Conservation (phyloP, 163 green algal species). For the Botryococcus braunii region DNA sequence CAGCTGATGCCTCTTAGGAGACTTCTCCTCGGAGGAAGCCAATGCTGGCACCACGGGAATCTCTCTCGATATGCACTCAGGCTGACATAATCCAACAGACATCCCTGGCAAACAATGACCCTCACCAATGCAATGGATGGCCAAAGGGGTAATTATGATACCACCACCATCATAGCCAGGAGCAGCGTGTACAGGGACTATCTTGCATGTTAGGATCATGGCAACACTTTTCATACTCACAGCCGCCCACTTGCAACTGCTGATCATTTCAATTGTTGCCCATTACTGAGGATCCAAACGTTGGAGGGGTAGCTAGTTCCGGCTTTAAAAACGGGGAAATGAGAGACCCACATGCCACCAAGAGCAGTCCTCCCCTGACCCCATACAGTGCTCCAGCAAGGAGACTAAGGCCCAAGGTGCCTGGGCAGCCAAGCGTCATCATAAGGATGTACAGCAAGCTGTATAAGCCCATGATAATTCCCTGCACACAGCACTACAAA, state of each 20-base stretch:
- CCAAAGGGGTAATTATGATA: too few species aligned
- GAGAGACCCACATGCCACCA: slow-evolving; percentile 17
- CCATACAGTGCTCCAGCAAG: slow-evolving; percentile 62
- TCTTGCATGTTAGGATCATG: too few species aligned
- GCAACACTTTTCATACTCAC: background rate
- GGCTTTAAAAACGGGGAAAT: background rate
- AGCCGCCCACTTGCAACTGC: background rate
- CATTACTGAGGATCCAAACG: background rate
- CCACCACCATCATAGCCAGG: too few species aligned
- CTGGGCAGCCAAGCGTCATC: slow-evolving; percentile 69
- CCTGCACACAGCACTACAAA: too few species aligned
- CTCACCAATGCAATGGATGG: too few species aligned
- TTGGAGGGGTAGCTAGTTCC: background rate
- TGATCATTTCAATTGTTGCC: background rate
- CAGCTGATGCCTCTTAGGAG: too few species aligned
- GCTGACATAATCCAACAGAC: too few species aligned
- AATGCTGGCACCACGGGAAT: too few species aligned
- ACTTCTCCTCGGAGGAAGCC: too few species aligned
- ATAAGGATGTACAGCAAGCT: slow-evolving; percentile 37
- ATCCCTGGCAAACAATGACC: too few species aligned
- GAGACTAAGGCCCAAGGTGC: slow-evolving; percentile 59
- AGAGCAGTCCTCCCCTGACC: slow-evolving; percentile 16
- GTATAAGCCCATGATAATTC: slow-evolving; percentile 5
- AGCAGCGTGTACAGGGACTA: too few species aligned
- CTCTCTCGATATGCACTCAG: too few species aligned